Evolutionary conservation across 768 basidiomycete species (phyloP), one percentile per base, ranked within the genome.

Genomic region (Trametes cubensis): DNA sequence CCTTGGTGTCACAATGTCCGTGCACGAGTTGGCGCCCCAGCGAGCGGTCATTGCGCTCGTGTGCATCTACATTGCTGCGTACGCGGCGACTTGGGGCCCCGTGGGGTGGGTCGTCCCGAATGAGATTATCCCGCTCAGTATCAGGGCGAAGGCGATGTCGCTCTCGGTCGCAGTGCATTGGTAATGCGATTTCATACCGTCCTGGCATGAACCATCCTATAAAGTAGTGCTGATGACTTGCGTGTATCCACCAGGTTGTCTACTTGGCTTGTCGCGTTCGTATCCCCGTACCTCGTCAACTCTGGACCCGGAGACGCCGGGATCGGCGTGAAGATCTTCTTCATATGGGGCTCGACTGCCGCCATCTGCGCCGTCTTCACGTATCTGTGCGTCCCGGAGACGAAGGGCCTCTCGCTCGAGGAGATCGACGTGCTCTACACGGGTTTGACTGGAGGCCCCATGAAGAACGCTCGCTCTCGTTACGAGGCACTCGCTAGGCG

Each of bases 101-200:
- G 82, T 81, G 59, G 34, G 66, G 5, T 88, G 85, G 82, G 81
- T 85, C 55, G 74, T 83, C 66, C 82, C 82, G 63, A 88, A 88
- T 63, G 91, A 92, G 76, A 88, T 92, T 70, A 91, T 89, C 83
- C 89, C 90, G 42, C 85, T 90, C 49, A 83, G 85, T 68, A 81
- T 93, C 69, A 89, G 92, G 73, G 87, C 89, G 38, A 90, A 91
- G 76, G 89, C 83, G 61, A 86, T 94, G 79, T 88, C 84, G 6
- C 82, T 93, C 61, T 83, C 87, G 14, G 81, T 82, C 54, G 87
- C 77, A 72, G 89, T 76, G 57, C 88, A 88, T 78, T 89, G 87
- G 86, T 40, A 25, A 38, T 14, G 30, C 10, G 34, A 6, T 18
- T 28, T 18, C 25, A 4, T 34, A 2, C 10, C 34, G 5, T 34